Base-by-base conservation (phyloP, 352 stramenopile species). In the Globisporangium mamillatum region DNA sequence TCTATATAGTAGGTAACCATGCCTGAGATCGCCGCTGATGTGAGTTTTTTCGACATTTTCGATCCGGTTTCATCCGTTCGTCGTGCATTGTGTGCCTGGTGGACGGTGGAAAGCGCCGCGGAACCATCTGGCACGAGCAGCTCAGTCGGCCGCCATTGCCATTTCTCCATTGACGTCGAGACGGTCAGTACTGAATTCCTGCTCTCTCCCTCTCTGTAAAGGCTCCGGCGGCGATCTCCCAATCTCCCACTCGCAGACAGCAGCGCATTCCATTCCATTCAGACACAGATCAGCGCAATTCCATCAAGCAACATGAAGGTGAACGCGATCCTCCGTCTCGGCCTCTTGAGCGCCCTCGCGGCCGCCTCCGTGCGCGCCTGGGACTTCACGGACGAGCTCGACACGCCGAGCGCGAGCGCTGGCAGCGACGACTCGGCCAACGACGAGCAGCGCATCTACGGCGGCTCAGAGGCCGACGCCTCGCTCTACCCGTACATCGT, bases 361-460 rank as follows among this genome's bases (percentile, higher is more conserved):
- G 34, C 65, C 25, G 41, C 57, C 2, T 46, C 25, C 9, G 57
- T 62, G 36, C 57, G 58, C 32, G 65, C 65, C 18, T 66, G 48
- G 57, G 52, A 65, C 46, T 81, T 84, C 34, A 63, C 59, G 7
- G 77, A 82, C 75, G 12, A 54, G 46, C 20, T 68, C 70, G 34
- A 70, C 54, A 22, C 44, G 16, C 44, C 44, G 18, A 27, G 22
- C 25, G n/a, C 59, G 12, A 72, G 64, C 27, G 29, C 38, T 27
- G 61, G 57, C 57, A 68, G 71, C 36, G 78, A 64, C 52, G 72
- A 64, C 18, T 73, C 75, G 12, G 59, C 36, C 27, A 85, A 82
- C 63, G 68, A 79, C 34, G 77, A 84, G 67, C 55, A 77, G 56
- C 82, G 82, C 66, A 90, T 90, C 68, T 88, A 83, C 71, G 81